These are phyloP conservation scores for Penicillium sp. DNA, from an alignment of 2,329 filamentous ascomycete genomes.

Conservation along the genomic window DNA sequence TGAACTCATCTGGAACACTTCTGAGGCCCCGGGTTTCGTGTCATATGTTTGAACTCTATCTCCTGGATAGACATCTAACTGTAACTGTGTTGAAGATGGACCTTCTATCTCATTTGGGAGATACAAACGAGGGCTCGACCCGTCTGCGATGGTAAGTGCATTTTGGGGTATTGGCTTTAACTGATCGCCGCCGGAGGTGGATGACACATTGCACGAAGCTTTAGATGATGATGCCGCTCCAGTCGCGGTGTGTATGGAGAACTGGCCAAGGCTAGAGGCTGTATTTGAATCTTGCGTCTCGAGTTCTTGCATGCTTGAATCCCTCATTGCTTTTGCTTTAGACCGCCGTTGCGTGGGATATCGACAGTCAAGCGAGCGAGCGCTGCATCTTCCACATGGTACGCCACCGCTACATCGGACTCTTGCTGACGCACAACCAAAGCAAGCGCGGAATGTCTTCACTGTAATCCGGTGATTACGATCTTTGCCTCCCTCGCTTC, in stretches of 20 bases:
- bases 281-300: constrained; percentile 6
- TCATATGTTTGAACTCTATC: constrained; percentile 10
- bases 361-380: constrained; percentile 38
- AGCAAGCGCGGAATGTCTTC: constrained; percentile 45
- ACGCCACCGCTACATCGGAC: constrained; percentile 41
- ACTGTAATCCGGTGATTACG: constrained; percentile 43
- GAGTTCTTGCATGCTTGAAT: constrained; percentile 8
- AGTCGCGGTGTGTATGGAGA: constrained; percentile 5
- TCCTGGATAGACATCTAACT: constrained; percentile 8
- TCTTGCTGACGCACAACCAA: constrained; percentile 40
- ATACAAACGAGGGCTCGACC: constrained; percentile 9
- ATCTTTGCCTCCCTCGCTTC: constrained; percentile 35
- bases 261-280: constrained; percentile 5
- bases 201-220: neutral
- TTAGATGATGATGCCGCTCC: neutral
- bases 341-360: constrained; percentile 43
- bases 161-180: neutral
- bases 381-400: constrained; percentile 40
- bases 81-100: constrained; percentile 5
- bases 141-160: neutral
- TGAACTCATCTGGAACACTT: constrained; percentile 9
- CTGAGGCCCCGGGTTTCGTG: constrained; percentile 14
- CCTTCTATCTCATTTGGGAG: constrained; percentile 8
- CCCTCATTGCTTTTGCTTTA: constrained; percentile 30
- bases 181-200: neutral